phyloP scores from a whole-genome alignment of 345 rosid genomes.

The Conringia planisiliqua region DNA sequence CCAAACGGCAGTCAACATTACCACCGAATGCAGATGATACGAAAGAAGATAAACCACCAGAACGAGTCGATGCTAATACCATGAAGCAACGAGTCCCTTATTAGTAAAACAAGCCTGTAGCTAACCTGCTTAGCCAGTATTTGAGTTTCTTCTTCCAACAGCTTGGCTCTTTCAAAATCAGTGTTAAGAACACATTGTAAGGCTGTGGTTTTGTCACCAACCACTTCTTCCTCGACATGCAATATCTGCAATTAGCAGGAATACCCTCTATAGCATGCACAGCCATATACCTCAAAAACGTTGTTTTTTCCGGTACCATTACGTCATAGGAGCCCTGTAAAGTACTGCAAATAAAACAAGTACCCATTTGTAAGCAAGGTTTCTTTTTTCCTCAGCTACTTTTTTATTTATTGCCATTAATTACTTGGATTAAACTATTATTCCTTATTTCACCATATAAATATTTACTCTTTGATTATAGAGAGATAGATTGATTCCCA shows the following conservation, averaged over 20 bases:
- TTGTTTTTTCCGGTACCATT: slow-evolving; percentile 98
- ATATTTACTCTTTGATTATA: background rate
- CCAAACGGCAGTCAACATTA: slow-evolving; percentile 28
- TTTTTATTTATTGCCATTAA: background rate
- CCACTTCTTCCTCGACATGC: slow-evolving; percentile 97
- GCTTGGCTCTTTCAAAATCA: slow-evolving; percentile 81
- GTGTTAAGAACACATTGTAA: slow-evolving; percentile 89
- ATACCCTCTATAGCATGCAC: too few relatives aligned
- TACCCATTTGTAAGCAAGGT: slow-evolving; percentile 6
- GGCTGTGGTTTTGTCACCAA: slow-evolving; percentile 79
- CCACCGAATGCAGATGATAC: background rate
- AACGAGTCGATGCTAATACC: slow-evolving; percentile 1
- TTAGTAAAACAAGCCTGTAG: slow-evolving; percentile 13
- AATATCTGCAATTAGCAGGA: slow-evolving; percentile 84
- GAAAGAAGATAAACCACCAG: background rate
- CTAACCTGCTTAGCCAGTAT: slow-evolving; percentile 68
- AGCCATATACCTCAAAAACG: slow-evolving; percentile 89
- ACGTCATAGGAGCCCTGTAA: slow-evolving; percentile 92
- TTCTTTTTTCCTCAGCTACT: background rate
- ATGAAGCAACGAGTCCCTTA: slow-evolving; percentile 1
- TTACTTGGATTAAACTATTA: background rate
- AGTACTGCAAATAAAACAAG: slow-evolving; percentile 9
- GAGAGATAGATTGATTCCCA: background rate
- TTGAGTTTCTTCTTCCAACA: slow-evolving; percentile 73
- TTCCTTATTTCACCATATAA: background rate